Evolutionary conservation across 768 basidiomycete genomes (phyloP), one percentile per base, ranked within the genome.

Genomic region (Lentinula raphanica): DNA sequence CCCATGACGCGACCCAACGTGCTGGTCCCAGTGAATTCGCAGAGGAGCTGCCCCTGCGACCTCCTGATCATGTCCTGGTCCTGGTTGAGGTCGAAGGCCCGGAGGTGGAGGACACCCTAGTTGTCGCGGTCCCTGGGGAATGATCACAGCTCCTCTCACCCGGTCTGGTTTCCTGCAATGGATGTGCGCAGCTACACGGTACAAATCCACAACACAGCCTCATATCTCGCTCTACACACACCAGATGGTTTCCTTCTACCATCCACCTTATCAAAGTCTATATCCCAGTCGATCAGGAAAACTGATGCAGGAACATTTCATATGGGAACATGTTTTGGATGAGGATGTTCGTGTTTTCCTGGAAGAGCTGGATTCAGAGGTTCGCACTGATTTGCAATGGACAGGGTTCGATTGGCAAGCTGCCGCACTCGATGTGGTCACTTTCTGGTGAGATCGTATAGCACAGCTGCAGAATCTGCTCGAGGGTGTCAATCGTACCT

Each of bases 161-260:
- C 39, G n/a, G 11, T 59, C 59, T 17, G 58, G 59, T 3, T 48
- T 53, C 12, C 28, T 64, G 29, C 63, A 66, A 55, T 66, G 65
- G 65, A 48, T 64, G 3, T 53, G 65, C 19, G 61, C 63, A 9
- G 65, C 65, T 5, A 49, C 63, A 17, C 65, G 59, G 27, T 56
- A 61, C 15, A 54, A 58, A 11, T 58, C 60, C 8, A 51, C 58
- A 13, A 57, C 60, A 11, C 65, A 66, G 48, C 63, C 59, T 15
- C 62, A 64, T 45, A 49, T 66, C 25, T 60, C 57, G 6, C 49
- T 66, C 21, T 54, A 49, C 27, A 56, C 60, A 42, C 48, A 58
- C 19, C 56, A 54, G 15, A 56, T 66, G 58, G 62, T 66, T 3
- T 61, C 63, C 9, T 66, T 61, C 21, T 66, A 66, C 39, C 61